Conservation (phyloP, 352 stramenopile species). For the Globisporangium iwayamae region DNA sequence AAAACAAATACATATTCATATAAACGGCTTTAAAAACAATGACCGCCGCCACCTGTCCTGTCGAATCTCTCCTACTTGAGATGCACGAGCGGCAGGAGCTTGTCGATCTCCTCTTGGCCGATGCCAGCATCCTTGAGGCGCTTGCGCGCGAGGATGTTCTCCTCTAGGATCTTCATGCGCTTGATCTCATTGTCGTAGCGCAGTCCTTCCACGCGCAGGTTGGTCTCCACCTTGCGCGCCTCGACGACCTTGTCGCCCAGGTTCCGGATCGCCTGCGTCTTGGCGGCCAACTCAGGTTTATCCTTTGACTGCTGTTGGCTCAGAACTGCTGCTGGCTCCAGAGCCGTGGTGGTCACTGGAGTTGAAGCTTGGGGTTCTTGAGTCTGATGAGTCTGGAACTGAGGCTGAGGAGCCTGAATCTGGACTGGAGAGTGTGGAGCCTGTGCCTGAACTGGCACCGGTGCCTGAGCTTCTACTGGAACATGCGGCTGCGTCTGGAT, state of each 20-base stretch:
- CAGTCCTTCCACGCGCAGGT: slow-evolving; percentile 17
- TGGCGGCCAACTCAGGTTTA: neutral
- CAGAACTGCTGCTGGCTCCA: neutral
- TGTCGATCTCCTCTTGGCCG: slow-evolving; percentile 16
- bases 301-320: neutral
- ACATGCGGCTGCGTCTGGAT: neutral
- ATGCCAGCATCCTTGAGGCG: slow-evolving; percentile 18
- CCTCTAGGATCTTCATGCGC: slow-evolving; percentile 19
- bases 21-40: no score
- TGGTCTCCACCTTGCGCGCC: slow-evolving; percentile 12
- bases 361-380: neutral
- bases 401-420: neutral
- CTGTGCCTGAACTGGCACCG: neutral
- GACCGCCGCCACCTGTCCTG: no score
- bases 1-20: no score
- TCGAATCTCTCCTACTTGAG: neutral
- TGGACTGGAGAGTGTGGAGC: neutral
- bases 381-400: neutral
- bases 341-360: neutral
- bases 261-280: slow-evolving; percentile 7
- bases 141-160: slow-evolving; percentile 20
- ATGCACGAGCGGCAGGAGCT: slow-evolving; percentile 9
- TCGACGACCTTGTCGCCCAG: slow-evolving; percentile 18
- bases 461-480: neutral
- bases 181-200: slow-evolving; percentile 20